Base-by-base conservation (phyloP, 352 stramenopile genomes). In the Phytophthora pseudosyringae region DNA sequence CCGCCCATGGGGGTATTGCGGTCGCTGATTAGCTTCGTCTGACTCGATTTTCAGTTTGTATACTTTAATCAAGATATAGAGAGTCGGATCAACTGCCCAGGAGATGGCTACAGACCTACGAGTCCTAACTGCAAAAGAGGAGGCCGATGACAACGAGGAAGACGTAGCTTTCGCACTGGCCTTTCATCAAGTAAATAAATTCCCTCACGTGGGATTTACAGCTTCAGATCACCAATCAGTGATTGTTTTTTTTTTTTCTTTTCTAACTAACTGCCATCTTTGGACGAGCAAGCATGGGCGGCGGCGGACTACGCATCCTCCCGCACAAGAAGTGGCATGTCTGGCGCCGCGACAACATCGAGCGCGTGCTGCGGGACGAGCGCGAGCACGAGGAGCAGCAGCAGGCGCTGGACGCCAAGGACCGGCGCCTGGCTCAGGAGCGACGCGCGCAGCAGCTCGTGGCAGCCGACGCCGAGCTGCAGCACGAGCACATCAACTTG, bases 271-370 rank as follows among this genome's bases (percentile, higher is more conserved):
- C 21, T 21, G 28, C 31, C 15, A 25, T 16, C 11, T 31, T 53
- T 53, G 8, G 13, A 5, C 21, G 15, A 60, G 10, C 18, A 90
- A 60, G 10, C 18, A 90, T 90, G 81, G 81, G 81, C 61, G 81
- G 81, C 26, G 81, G 81, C 36, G 81, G 81, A n/a, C 57, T 91
- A 26, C 82, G 78, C 21, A 84, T 91, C 49, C 67, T 91, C 7
- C 75, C 75, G 5, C 82, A 91, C 54, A 95, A 95, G 76, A 90
- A 82, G 51, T 95, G 87, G 87, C 85, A 95, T 62, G 87, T 95
- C 26, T 95, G 87, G 87, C 83, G 83, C 8, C 78, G 85, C 15
- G 85, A 94, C 46, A 93, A 93, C 71, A 89, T 93, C 46, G 85
- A 93, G 66, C 85, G 84, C 43, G 85, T 94, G 60, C 50, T 76